phyloP scores from a whole-genome alignment of 345 rosid species.

The Murraya koenigii region DNA sequence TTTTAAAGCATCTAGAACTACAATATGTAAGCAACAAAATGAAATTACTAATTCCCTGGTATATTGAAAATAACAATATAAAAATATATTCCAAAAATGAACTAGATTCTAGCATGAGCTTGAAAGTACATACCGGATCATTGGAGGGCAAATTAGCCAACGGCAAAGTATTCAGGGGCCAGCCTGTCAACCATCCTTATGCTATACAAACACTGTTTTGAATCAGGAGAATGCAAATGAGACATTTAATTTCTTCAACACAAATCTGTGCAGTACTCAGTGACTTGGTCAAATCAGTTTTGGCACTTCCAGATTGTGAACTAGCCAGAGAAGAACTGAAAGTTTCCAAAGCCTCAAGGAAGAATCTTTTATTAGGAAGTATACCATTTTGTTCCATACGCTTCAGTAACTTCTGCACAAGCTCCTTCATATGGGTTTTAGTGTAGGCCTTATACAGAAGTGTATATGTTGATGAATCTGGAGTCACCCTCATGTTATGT shows the following conservation, averaged over 20 bases:
- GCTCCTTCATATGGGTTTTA: slow-evolving; percentile 70
- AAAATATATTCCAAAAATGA: neutral
- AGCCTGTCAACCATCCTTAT: neutral
- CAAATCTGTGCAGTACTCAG: slow-evolving; percentile 21
- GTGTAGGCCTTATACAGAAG: slow-evolving; percentile 84
- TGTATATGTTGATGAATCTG: slow-evolving; percentile 71
- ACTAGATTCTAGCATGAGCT: neutral
- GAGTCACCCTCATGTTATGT: slow-evolving; percentile 35
- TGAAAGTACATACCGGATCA: slow-evolving; percentile 14
- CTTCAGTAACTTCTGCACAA: slow-evolving; percentile 56
- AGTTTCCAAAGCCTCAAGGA: slow-evolving; percentile 74
- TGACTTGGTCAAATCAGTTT: slow-evolving; percentile 20
- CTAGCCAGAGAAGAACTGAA: slow-evolving; percentile 42
- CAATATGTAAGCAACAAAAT: too few relatives aligned
- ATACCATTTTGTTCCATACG: slow-evolving; percentile 79
- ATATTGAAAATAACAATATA: neutral
- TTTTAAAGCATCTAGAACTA: neutral
- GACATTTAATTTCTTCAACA: neutral
- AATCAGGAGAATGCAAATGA: slow-evolving; percentile 8
- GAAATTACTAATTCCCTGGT: neutral
- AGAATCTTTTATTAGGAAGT: slow-evolving; percentile 80
- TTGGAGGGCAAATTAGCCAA: neutral
- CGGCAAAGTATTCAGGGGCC: neutral
- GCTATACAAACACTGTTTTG: slow-evolving; percentile 15
- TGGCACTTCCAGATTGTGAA: slow-evolving; percentile 30